A percentile compares a stretch with the other conserved stretches of the same genome.
phyloP scores from a whole-genome alignment of 805 yeast genomes.

The Hanseniaspora mollemarum region DNA sequence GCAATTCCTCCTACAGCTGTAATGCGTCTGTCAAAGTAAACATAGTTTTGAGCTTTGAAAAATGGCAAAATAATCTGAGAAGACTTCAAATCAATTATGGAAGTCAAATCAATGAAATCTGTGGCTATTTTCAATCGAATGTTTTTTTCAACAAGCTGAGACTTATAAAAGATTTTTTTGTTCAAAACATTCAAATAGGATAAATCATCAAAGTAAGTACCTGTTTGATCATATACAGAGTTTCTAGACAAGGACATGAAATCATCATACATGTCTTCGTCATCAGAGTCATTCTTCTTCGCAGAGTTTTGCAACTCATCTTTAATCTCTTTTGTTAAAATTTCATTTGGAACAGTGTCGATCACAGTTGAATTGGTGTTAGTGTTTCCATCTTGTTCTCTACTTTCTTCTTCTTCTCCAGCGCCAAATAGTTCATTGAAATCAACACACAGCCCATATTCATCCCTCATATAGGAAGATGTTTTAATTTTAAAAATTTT shows the following conservation, averaged over 20 bases:
- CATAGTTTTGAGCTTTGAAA: conserved; percentile 62
- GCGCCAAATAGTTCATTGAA: conserved; percentile 44
- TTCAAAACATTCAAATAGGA: conserved; percentile 37
- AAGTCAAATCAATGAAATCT: conserved; percentile 62
- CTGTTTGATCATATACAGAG: conserved; percentile 29
- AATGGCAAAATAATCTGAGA: conserved; percentile 63
- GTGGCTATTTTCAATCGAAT: background rate
- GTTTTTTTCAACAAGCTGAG: conserved; percentile 24
- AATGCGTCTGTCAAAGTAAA: conserved; percentile 29
- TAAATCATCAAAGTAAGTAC: conserved; percentile 41
- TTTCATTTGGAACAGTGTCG: conserved; percentile 8
- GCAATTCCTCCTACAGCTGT: background rate
- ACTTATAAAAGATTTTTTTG: conserved; percentile 39
- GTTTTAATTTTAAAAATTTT: conserved; percentile 68
- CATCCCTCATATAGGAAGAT: conserved; percentile 50
- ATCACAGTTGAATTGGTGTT: background rate
- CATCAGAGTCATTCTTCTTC: too few species aligned
- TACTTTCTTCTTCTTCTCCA: conserved; percentile 24
- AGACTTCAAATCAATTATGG: conserved; percentile 75
- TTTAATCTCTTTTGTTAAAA: conserved; percentile 14
- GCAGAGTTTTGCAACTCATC: conserved; percentile 22
- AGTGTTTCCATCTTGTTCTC: background rate
- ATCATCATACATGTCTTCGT: conserved; percentile 4
- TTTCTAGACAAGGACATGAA: conserved; percentile 20
- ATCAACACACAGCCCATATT: conserved; percentile 73